A percentile compares a stretch with the other conserved stretches of the same genome.
Conservation (phyloP, 345 rosid genomes). For the Salix koriyanagi region DNA sequence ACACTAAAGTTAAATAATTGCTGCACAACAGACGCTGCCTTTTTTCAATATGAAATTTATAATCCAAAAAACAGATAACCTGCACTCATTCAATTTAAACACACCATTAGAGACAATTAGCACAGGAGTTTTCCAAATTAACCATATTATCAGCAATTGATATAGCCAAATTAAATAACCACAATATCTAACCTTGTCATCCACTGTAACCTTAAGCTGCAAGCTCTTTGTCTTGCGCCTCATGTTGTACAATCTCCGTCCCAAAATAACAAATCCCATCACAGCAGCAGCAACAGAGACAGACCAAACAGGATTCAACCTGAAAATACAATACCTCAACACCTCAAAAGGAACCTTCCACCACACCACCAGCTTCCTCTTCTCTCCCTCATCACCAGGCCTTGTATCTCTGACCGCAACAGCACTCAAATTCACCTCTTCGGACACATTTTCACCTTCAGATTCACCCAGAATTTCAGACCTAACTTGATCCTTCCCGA, state of each 20-base stretch:
- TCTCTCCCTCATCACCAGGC: slow-evolving; percentile 31
- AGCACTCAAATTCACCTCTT: slow-evolving; percentile 13
- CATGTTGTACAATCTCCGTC: slow-evolving; percentile 71
- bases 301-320: slow-evolving; percentile 78
- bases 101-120: not conserved
- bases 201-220: slow-evolving; percentile 78
- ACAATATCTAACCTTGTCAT: slow-evolving; percentile 67
- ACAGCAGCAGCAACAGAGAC: slow-evolving; percentile 89
- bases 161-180: slow-evolving; percentile 2
- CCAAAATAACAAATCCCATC: slow-evolving; percentile 75
- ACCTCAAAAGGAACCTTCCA: slow-evolving; percentile 90
- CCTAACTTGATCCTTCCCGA: slow-evolving; percentile 23
- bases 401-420: slow-evolving; percentile 23
- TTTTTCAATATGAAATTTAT: not conserved
- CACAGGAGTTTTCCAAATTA: not conserved
- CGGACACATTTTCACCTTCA: slow-evolving; percentile 17
- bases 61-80: not conserved
- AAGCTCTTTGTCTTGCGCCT: slow-evolving; percentile 62
- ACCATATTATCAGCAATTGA: slow-evolving; percentile 3
- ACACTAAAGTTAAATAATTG: not conserved
- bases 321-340: slow-evolving; percentile 66
- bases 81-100: not conserved
- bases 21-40: not conserved
- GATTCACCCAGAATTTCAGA: slow-evolving; percentile 17
- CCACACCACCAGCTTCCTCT: slow-evolving; percentile 49